These are phyloP conservation scores for Telopea speciosissima DNA, from an alignment of 177 flowering plant genomes.

Conservation along the genomic window DNA sequence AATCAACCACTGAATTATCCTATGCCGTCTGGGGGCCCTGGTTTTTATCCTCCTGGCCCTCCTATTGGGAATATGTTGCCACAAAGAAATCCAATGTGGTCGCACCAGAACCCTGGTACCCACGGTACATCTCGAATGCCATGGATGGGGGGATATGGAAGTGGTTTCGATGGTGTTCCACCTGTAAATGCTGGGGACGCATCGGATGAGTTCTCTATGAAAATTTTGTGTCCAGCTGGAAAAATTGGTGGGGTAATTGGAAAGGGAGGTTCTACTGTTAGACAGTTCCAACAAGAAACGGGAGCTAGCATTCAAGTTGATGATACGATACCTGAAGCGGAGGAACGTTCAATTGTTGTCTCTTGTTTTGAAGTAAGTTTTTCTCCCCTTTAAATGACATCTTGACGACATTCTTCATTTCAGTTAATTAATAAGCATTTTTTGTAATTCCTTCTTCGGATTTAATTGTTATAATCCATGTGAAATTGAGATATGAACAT, in stretches of 20 bases:
- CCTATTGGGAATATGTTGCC: slow-evolving; percentile 23
- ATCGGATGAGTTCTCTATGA: slow-evolving; percentile 53
- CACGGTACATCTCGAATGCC: slow-evolving; percentile 42
- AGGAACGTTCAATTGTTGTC: slow-evolving; percentile 56
- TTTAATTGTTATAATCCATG: neutral
- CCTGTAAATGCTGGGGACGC: slow-evolving; percentile 32
- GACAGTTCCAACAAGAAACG: slow-evolving; percentile 55
- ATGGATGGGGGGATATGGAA: slow-evolving; percentile 36
- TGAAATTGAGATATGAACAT: neutral
- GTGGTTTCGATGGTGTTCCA: slow-evolving; percentile 33
- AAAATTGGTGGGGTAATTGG: slow-evolving; percentile 76
- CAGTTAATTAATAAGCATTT: neutral
- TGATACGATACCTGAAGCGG: slow-evolving; percentile 33
- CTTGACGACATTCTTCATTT: neutral
- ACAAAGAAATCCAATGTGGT: slow-evolving; percentile 36
- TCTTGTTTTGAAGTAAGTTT: slow-evolving; percentile 50
- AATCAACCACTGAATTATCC: slow-evolving; percentile 31
- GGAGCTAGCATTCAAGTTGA: slow-evolving; percentile 61
- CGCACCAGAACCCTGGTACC: slow-evolving; percentile 19
- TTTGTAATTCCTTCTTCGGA: too few species aligned
- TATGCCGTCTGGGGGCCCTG: slow-evolving; percentile 24
- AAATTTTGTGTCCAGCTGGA: slow-evolving; percentile 54
- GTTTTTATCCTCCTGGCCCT: slow-evolving; percentile 36
- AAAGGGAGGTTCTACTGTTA: slow-evolving; percentile 59
- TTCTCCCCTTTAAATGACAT: neutral